Percentiles rank a stretch among this genome's conserved stretches.
These are phyloP conservation scores for Tagetes erecta DNA, from an alignment of 129 eudicot genomes.

Conservation along the genomic window DNA sequence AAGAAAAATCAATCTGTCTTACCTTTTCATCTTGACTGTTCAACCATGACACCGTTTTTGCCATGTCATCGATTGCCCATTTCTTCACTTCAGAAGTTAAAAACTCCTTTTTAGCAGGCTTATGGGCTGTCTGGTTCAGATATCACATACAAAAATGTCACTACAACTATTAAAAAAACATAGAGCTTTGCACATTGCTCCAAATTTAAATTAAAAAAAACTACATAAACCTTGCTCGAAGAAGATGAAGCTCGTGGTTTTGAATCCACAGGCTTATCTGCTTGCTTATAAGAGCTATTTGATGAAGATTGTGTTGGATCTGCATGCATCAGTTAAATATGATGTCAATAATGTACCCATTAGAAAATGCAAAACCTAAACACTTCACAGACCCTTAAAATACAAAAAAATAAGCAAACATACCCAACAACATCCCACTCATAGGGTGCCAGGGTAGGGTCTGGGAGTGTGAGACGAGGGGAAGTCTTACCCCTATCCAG, in stretches of 20 bases:
- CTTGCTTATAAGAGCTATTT: constrained; percentile 49
- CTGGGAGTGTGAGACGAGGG: too few species aligned
- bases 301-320: constrained; percentile 50
- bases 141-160: constrained; percentile 2
- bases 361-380: not conserved
- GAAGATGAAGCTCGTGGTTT: constrained; percentile 41
- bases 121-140: constrained; percentile 35
- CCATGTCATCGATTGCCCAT: constrained; percentile 84
- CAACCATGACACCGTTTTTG: constrained; percentile 77
- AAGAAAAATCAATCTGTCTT: constrained; percentile 6
- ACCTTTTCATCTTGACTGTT: constrained; percentile 94
- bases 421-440: too few species aligned
- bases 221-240: constrained; percentile 50
- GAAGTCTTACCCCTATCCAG: too few species aligned
- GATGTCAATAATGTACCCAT: constrained; percentile 18
- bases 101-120: constrained; percentile 41
- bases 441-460: too few species aligned
- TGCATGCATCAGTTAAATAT: constrained; percentile 39
- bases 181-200: not conserved
- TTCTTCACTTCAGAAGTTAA: constrained; percentile 70
- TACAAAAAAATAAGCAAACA: not conserved
- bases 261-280: constrained; percentile 35
- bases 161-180: not conserved
- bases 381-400: not conserved
- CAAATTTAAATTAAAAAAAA: not conserved